Conservation (phyloP, 1,284 basidiomycete genomes). For the Schizophyllum amplum region DNA sequence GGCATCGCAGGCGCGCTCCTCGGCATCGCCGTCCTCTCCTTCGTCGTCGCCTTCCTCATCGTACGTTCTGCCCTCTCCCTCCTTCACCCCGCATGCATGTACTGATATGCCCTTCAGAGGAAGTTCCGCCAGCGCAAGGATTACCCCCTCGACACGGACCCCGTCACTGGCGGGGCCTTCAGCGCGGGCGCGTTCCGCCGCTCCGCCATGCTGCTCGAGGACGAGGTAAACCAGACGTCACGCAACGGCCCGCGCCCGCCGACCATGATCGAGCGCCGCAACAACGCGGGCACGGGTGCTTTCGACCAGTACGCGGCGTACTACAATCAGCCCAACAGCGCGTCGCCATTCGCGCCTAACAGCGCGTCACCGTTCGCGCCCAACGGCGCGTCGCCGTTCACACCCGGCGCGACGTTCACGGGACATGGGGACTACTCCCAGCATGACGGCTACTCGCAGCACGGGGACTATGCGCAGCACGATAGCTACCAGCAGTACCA, state of each 20-base stretch:
- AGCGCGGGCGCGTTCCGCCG: neutral
- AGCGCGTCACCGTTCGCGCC: too few species aligned
- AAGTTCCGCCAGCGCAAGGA: neutral
- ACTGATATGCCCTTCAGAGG: neutral
- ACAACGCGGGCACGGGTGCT: neutral
- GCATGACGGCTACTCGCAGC: neutral
- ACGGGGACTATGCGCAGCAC: neutral
- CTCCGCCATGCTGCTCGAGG: neutral
- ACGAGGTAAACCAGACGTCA: neutral
- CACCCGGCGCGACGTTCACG: neutral
- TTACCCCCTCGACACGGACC: neutral
- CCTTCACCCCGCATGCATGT: too few species aligned
- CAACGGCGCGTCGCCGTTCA: neutral
- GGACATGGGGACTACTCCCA: neutral
- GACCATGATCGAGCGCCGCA: neutral
- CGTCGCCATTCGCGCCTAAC: neutral
- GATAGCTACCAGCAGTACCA: neutral
- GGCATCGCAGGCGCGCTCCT: conserved; percentile 27
- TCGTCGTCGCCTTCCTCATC: conserved; percentile 27
- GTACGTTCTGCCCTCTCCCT: conserved; percentile 15
- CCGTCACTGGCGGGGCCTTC: neutral
- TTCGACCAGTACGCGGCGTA: neutral
- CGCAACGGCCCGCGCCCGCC: too few species aligned
- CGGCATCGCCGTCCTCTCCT: conserved; percentile 23
- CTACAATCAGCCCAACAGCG: neutral